These are phyloP conservation scores for Chamaenerion angustifolium DNA, from an alignment of 345 rosid genomes.

Conservation along the genomic window DNA sequence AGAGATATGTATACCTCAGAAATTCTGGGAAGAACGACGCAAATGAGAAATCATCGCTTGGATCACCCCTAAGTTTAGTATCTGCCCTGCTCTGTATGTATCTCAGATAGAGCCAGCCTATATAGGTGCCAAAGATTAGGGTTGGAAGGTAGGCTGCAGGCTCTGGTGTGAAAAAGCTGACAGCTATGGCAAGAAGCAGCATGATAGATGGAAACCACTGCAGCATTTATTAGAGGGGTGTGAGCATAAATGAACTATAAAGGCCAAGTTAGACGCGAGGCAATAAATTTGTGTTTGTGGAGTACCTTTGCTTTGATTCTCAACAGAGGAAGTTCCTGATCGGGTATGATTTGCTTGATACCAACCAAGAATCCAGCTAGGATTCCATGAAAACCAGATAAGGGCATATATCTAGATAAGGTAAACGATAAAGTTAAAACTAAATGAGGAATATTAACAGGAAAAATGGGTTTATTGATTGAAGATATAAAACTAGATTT, in stretches of 20 bases:
- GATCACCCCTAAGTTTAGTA: constrained; percentile 84
- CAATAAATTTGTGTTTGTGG: background rate
- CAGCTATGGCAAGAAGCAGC: constrained; percentile 48
- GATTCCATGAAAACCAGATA: constrained; percentile 91
- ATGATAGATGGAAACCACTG: constrained; percentile 92
- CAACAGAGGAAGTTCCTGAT: constrained; percentile 64
- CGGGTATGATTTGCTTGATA: constrained; percentile 88
- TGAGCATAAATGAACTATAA: too few species aligned
- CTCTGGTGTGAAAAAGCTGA: constrained; percentile 64
- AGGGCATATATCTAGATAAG: constrained; percentile 67
- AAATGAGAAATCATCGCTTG: constrained; percentile 88
- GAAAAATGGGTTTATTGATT: background rate
- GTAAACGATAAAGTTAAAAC: background rate
- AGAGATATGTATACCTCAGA: constrained; percentile 32
- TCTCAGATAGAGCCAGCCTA: constrained; percentile 91
- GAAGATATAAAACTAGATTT: background rate
- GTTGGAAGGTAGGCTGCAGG: constrained; percentile 79
- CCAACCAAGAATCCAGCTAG: constrained; percentile 84
- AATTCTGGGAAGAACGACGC: constrained; percentile 87
- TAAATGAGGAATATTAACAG: background rate
- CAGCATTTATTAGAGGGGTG: constrained; percentile 4
- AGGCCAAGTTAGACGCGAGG: too few species aligned
- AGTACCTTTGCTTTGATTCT: constrained; percentile 83
- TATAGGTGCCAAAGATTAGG: constrained; percentile 77
- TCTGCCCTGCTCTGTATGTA: constrained; percentile 77